Evolutionary conservation across 495 filamentous ascomycete species (phyloP), one percentile per base, ranked within the genome.

Genomic region (Penicillium longicatenatum): DNA sequence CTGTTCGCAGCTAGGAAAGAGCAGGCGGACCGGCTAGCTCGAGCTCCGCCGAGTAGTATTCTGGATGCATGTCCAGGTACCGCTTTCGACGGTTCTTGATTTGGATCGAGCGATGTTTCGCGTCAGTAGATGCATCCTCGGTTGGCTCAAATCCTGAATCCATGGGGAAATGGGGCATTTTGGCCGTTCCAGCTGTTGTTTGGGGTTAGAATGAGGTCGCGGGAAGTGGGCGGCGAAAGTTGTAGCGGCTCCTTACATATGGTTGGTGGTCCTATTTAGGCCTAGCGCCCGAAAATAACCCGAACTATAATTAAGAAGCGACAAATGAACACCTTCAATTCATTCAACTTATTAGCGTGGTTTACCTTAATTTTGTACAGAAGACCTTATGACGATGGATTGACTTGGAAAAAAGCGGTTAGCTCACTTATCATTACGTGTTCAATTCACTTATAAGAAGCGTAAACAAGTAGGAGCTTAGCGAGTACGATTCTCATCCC

Each of bases 31-130:
- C 84, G 70, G 82, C 84, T 67, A 86, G 81, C 72, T 87, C 84
- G 60, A 86, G 82, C 58, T 80, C 75, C 49, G 82, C 71, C 66
- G 79, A 76, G 68, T 86, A 87, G 72, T 89, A 89, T 55, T 85
- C 82, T 45, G 84, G 83, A 61, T 88, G 81, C 20, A 73, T 65
- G 55, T 88, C 84, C 50, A 89, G 74, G 60, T 86, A 89, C 57
- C 79, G 79, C 65, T 85, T 86, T 39, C 86, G 80, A 52, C 86
- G 75, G 65, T 88, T 89, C 70, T 85, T 88, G 19, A 78, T 63
- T 30, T 67, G 65, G 44, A 85, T 69, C 41, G 71, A 69, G 10
- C 62, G 55, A 20, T 62, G 52, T 1, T 63, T 55, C 19, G 12
- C 48, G 31, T 61, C 47, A 22, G 31, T 29, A 33, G 61, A 31